These are phyloP conservation scores for Gossypium ekmanianum DNA, from an alignment of 345 rosid species.

Conservation along the genomic window DNA sequence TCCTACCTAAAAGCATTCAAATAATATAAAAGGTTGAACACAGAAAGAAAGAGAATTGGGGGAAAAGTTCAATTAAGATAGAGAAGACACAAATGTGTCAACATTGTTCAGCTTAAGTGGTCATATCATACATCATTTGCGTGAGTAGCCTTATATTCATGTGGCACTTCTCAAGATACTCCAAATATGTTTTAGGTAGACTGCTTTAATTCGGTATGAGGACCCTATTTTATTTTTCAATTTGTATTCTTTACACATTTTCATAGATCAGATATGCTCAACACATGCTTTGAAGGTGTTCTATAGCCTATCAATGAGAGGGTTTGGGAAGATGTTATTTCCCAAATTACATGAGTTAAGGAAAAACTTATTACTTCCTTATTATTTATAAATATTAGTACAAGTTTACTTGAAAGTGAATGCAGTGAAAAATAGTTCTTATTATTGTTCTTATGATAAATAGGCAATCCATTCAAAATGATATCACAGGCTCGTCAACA, in stretches of 20 bases:
- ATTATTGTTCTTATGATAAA: not conserved
- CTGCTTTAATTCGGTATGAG: not conserved
- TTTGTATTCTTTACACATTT: not conserved
- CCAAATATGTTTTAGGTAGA: not conserved
- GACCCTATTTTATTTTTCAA: not conserved
- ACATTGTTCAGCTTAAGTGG: not conserved
- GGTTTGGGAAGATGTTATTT: not conserved
- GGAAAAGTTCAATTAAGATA: conserved; percentile 5
- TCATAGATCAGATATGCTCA: not conserved
- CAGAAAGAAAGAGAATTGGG: conserved; percentile 2
- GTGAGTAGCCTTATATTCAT: not conserved
- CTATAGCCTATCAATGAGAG: not conserved
- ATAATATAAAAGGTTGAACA: not conserved
- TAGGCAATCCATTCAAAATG: not conserved
- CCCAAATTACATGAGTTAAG: not conserved
- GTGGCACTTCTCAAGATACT: not conserved
- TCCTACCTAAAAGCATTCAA: conserved; percentile 59
- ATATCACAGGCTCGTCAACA: not conserved
- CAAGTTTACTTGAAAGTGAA: not conserved
- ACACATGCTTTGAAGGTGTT: not conserved
- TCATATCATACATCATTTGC: not conserved
- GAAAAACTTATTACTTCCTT: not conserved
- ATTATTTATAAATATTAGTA: not conserved
- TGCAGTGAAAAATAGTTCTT: not conserved
- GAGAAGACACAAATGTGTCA: not conserved